Conservation (phyloP, 805 yeast species). For the Ogataea haglerorum region DNA sequence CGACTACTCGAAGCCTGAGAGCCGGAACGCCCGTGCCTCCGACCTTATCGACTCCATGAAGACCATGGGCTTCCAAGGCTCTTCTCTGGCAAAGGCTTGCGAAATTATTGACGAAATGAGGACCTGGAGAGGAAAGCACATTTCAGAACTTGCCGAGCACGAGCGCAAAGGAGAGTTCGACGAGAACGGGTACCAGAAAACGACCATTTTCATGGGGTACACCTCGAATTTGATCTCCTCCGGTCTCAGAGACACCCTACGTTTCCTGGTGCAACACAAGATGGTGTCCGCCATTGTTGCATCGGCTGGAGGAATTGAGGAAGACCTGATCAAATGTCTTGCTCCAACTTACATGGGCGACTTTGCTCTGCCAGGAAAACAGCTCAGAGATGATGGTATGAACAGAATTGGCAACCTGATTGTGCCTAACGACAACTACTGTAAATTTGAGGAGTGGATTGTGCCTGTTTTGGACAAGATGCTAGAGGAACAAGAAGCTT, state of each 20-base stretch:
- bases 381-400: conserved; percentile 90
- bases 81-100: conserved; percentile 81
- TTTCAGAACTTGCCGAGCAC: conserved; percentile 64
- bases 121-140: conserved; percentile 83
- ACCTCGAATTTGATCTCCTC: conserved; percentile 95
- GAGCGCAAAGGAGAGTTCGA: conserved; percentile 73
- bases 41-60: conserved; percentile 81
- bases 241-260: conserved; percentile 87
- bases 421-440: conserved; percentile 97
- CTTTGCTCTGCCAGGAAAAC: conserved; percentile 74
- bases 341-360: conserved; percentile 97
- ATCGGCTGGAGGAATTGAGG: conserved; percentile 98
- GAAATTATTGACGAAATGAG: conserved; percentile 93
- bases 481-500: conserved; percentile 83
- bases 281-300: conserved; percentile 94
- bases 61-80: conserved; percentile 97
- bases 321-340: conserved; percentile 91
- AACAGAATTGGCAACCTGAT: conserved; percentile 95
- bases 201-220: conserved; percentile 93
- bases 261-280: conserved; percentile 88
- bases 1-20: conserved; percentile 78
- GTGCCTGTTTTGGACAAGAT: conserved; percentile 87
- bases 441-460: conserved; percentile 98
- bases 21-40: conserved; percentile 73
- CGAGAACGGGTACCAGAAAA: conserved; percentile 70